A percentile compares a stretch with the other conserved stretches of the same genome.
Conservation (phyloP, 2,329 filamentous ascomycete species). For the Cyphellophora europaea region DNA sequence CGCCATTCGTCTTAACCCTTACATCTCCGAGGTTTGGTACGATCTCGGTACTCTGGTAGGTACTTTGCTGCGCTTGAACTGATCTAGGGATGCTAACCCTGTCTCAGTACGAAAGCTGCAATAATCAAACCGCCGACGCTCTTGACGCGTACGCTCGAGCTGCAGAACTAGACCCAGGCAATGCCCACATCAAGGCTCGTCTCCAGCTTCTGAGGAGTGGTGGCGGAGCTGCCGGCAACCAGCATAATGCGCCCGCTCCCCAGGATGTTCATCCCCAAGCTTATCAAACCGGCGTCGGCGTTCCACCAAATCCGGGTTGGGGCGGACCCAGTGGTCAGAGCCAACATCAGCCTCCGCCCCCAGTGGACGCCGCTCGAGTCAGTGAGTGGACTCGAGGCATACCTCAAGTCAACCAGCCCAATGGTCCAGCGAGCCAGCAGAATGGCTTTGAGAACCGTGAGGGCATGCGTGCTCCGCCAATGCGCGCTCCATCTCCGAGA, state of each 20-base stretch:
- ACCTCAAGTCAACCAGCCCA: slow-evolving; percentile 65
- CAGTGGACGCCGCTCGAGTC: slow-evolving; percentile 47
- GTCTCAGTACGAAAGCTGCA: slow-evolving; percentile 85
- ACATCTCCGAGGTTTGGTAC: slow-evolving; percentile 99
- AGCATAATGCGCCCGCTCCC: slow-evolving; percentile 71
- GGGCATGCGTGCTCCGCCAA: slow-evolving; percentile 56
- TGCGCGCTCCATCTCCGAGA: slow-evolving; percentile 67
- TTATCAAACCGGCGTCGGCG: slow-evolving; percentile 77
- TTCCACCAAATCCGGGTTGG: slow-evolving; percentile 83
- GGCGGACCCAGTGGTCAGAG: slow-evolving; percentile 48
- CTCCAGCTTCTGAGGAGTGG: slow-evolving; percentile 81
- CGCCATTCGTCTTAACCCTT: slow-evolving; percentile 91
- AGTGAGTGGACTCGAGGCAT: slow-evolving; percentile 57
- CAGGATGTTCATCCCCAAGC: slow-evolving; percentile 94
- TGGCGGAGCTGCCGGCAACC: slow-evolving; percentile 62
- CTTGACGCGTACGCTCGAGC: slow-evolving; percentile 92
- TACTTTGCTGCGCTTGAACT: slow-evolving; percentile 16
- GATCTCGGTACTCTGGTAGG: slow-evolving; percentile 89
- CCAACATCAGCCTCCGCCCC: slow-evolving; percentile 29
- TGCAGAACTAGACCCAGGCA: slow-evolving; percentile 83
- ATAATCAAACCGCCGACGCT: slow-evolving; percentile 95
- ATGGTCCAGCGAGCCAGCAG: slow-evolving; percentile 48
- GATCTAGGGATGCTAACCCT: slow-evolving; percentile 22
- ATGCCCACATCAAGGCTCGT: slow-evolving; percentile 92
- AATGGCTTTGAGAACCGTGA: slow-evolving; percentile 77